A percentile compares a stretch with the other conserved stretches of the same genome.
phyloP scores from a whole-genome alignment of 163 green algal genomes.

The Scenedesmus sp. region DNA sequence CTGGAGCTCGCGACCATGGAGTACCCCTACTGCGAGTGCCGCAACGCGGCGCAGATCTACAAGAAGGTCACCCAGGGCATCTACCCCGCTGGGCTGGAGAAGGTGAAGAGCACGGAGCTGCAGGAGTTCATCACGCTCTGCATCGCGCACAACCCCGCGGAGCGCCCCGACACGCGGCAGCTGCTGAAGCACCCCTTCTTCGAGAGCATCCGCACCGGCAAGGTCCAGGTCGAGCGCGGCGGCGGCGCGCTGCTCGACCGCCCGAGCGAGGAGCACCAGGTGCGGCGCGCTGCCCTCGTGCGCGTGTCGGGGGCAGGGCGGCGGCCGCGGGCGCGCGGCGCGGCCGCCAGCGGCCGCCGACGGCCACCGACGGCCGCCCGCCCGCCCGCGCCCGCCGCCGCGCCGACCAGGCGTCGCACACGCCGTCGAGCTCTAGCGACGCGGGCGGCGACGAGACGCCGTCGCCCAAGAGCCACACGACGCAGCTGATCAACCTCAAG shows the following conservation, averaged over 20 bases:
- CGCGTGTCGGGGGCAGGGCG: too few relatives aligned
- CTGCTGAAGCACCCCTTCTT: conserved; percentile 98
- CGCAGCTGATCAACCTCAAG: conserved; percentile 47
- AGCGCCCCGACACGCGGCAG: conserved; percentile 83
- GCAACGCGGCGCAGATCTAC: conserved; percentile 99
- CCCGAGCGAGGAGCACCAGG: conserved; percentile 37
- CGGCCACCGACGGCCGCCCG: not conserved
- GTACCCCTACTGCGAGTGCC: conserved; percentile 98
- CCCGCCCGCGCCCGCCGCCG: too few relatives aligned
- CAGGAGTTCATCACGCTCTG: conserved; percentile 93
- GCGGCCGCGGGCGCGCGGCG: too few relatives aligned
- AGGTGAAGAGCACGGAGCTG: conserved; percentile 83
- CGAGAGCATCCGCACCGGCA: conserved; percentile 70
- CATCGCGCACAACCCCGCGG: conserved; percentile 76
- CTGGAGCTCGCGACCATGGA: conserved; percentile 97
- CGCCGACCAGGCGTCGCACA: conserved; percentile 15
- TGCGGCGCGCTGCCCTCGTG: not conserved
- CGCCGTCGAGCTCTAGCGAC: conserved; percentile 1
- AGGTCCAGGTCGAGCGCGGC: conserved; percentile 49
- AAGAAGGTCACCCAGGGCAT: conserved; percentile 96
- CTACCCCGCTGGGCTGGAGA: conserved; percentile 83
- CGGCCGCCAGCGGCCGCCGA: not conserved
- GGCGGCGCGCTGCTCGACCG: conserved; percentile 5
- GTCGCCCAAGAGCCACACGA: conserved; percentile 46
- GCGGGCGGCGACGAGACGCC: conserved; percentile 11